phyloP scores from a whole-genome alignment of 352 stramenopile species.

The Plasmopara viticola region DNA sequence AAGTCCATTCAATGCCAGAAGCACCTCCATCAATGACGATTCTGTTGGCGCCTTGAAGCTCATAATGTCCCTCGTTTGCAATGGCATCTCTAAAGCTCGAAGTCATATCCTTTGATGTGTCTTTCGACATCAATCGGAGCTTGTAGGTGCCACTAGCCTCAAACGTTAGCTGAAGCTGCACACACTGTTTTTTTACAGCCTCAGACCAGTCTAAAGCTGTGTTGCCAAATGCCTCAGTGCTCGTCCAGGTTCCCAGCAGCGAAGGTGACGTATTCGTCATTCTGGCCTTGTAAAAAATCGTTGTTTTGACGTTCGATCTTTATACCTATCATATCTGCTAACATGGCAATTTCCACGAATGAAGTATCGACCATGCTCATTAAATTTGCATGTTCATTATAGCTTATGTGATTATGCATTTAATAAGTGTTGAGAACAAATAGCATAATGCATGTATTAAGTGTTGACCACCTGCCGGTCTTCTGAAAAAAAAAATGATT shows the following conservation, averaged over 20 bases:
- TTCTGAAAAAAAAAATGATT: too few species aligned
- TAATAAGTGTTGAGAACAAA: too few species aligned
- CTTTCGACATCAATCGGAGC: slow-evolving; percentile 31
- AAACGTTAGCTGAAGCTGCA: slow-evolving; percentile 40
- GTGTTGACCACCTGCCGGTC: too few species aligned
- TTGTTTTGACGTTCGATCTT: too few species aligned
- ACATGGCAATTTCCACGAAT: too few species aligned
- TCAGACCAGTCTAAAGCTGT: slow-evolving; percentile 72
- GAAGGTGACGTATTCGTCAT: slow-evolving; percentile 9
- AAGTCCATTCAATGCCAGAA: slow-evolving; percentile 60
- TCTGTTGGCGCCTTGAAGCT: slow-evolving; percentile 18
- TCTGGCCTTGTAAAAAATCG: background rate
- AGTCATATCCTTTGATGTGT: slow-evolving; percentile 31
- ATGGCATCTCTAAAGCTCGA: slow-evolving; percentile 48
- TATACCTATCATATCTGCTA: too few species aligned
- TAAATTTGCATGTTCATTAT: too few species aligned
- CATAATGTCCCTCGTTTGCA: slow-evolving; percentile 35
- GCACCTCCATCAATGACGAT: slow-evolving; percentile 38
- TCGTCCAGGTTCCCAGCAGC: slow-evolving; percentile 45
- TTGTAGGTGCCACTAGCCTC: slow-evolving; percentile 25
- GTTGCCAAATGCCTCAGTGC: slow-evolving; percentile 71
- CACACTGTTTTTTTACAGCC: slow-evolving; percentile 47
- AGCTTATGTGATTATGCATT: too few species aligned
- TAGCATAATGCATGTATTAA: too few species aligned
- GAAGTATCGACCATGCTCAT: too few species aligned